These are phyloP conservation scores for Aegilops speltoides DNA, from an alignment of 176 grass and related monocot species.

Conservation along the genomic window DNA sequence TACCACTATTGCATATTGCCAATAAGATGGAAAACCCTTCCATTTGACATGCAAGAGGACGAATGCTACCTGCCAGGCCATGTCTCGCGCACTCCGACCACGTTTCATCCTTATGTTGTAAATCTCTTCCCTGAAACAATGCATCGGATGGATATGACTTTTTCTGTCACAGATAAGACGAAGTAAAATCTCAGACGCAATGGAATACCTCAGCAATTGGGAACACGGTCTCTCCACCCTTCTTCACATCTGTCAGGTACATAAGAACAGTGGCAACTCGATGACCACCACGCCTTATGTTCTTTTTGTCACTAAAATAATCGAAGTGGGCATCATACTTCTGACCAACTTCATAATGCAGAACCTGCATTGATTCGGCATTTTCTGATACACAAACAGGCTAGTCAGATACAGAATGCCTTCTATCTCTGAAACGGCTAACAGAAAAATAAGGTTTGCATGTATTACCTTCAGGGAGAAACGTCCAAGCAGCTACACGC, in stretches of 20 bases:
- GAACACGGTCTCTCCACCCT: constrained; percentile 84
- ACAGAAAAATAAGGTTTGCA: not conserved
- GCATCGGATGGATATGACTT: not conserved
- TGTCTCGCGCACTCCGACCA: constrained; percentile 68
- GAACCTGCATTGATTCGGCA: constrained; percentile 62
- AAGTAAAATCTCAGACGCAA: not conserved
- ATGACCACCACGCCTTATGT: constrained; percentile 62
- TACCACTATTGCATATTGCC: not conserved
- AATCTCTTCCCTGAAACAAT: constrained; percentile 48
- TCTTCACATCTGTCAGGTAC: constrained; percentile 73
- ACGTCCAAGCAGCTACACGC: constrained; percentile 74
- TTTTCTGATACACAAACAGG: constrained; percentile 47
- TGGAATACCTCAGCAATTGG: constrained; percentile 54
- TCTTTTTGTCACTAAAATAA: constrained; percentile 66
- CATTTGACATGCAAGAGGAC: not conserved
- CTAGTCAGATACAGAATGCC: not conserved
- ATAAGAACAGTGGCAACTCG: constrained; percentile 83
- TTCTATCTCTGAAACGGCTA: not conserved
- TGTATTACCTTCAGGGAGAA: constrained; percentile 70
- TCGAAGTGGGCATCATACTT: constrained; percentile 88
- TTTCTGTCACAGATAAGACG: not conserved
- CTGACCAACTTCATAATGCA: constrained; percentile 59
- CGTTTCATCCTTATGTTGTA: constrained; percentile 58
- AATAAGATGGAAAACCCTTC: not conserved
- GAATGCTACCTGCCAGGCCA: constrained; percentile 69